phyloP scores from a whole-genome alignment of 2,329 filamentous ascomycete species.

The Pyrenophora tritici-repentis region DNA sequence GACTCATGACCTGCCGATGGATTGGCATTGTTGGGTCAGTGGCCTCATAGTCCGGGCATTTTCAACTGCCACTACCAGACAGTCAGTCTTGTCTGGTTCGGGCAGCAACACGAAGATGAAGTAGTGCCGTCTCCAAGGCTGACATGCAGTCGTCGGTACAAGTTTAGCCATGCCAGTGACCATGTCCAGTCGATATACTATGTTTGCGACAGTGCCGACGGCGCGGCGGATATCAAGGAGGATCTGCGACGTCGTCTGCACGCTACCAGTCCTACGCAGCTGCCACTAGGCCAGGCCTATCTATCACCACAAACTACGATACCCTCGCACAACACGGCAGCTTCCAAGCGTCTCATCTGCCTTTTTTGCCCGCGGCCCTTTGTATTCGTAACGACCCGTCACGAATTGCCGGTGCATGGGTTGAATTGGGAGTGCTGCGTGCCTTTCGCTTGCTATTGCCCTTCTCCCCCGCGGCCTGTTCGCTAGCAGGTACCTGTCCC shows the following conservation, averaged over 20 bases:
- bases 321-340: slow-evolving; percentile 10
- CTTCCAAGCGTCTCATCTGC: neutral
- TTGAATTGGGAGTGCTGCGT: slow-evolving; percentile 12
- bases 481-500: slow-evolving; percentile 32
- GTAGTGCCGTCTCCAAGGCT: too few relatives aligned
- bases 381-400: slow-evolving; percentile 26
- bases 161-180: neutral
- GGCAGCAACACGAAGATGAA: too few relatives aligned
- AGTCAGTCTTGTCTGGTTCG: too few relatives aligned
- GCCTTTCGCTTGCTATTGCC: slow-evolving; percentile 21
- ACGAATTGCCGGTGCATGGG: slow-evolving; percentile 24
- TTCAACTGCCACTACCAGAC: too few relatives aligned
- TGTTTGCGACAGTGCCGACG: neutral
- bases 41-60: too few relatives aligned
- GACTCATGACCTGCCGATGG: too few relatives aligned
- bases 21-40: too few relatives aligned
- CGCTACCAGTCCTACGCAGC: slow-evolving; percentile 16
- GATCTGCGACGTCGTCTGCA: slow-evolving; percentile 8
- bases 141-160: too few relatives aligned
- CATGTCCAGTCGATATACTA: neutral
- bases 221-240: slow-evolving; percentile 6
- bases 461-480: slow-evolving; percentile 1
- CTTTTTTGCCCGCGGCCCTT: neutral
- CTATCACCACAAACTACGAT: slow-evolving; percentile 12
- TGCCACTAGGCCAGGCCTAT: slow-evolving; percentile 15